Evolutionary conservation across 2,329 filamentous ascomycete species (phyloP), one percentile per base, ranked within the genome.

Genomic region (Sporothrix schenckii): DNA sequence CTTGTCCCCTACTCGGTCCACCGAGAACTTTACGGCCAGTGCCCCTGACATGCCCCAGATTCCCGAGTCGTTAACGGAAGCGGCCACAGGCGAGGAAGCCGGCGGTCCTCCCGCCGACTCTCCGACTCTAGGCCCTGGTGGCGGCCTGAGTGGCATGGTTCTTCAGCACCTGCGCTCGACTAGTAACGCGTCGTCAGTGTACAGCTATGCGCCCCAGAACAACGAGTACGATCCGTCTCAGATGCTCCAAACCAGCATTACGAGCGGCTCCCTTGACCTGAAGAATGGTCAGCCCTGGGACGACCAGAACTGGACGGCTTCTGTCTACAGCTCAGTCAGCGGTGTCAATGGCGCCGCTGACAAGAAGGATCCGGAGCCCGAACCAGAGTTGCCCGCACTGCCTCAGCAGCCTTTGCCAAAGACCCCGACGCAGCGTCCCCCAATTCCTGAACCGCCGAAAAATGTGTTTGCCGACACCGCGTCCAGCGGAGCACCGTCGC

Each of bases 171-270:
- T 98, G 53, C 89, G 95, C 66, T 88, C 88, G 47, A 88, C 90
- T 73, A 98, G 94, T 80, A 90, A 90, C 71, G 86, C 88, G 16
- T 98, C 94, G 0, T 96, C 93, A 0, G 84, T 95, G 34, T 93
- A 92, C 74, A 88, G 87, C 34, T 72, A 63, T 5, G 65, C 70
- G 1, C 69, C 65, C 1, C 70, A 68, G 21, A 53, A 21, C 24
- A 60, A 50, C 16, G 41, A 30, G 4, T 66, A 68, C 19, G 56
- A 69, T 0, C 14, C 10, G 13, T 50, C 60, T 9, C 19, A 14
- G 9, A 21, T 30, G 1, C 10, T 50, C 19, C 24, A 69, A 34
- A 39, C 47, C 6, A 74, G 72, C 16, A 69, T 75, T 14, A 72
- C 79, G 16, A 76, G 78, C 1, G 79, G 79, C 19, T 79, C 79